Base-by-base conservation (phyloP, 1,284 basidiomycete genomes). In the Cryptococcus deneoformans region DNA sequence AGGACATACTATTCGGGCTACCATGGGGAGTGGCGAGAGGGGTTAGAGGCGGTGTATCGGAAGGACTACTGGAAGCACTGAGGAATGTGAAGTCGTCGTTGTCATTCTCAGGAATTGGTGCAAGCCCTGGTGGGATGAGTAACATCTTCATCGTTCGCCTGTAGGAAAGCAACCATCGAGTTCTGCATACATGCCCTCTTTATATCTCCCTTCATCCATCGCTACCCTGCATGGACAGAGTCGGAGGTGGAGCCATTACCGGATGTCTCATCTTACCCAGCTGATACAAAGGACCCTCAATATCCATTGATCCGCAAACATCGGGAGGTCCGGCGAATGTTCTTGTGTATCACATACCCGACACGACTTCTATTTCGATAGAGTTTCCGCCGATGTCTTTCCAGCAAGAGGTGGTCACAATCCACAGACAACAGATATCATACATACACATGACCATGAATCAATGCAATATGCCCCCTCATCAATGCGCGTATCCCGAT, bases 71-170 rank as follows among this genome's bases (percentile, higher is more conserved):
- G 46, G 29, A 20, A 16, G 46, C 40, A 29, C 29, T 29, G 29
- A 29, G 29, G 29, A 29, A 29, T 4, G 1, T 29, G 29, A 29
- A 29, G 29, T 29, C 5, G 29, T 29, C 29, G 29, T 29, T 29
- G 42, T 37, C 48, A 24, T 57, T 36, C 35, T 57, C 55, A 7
- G 58, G 46, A 6, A 54, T 55, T 8, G 56, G 52, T 14, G 38
- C 51, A 12, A 56, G 50, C 6, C 46, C 34, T 29, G 46, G 46
- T 35, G 46, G 34, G 16, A 34, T 14, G 14, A 47, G 46, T 14
- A 9, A 10, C 9, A 47, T 47, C 29, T 29, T 29, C 34, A 47
- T 35, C 34, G 9, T 42, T 12, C n/a, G 40, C 5, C 11, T 42
- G 40, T n/a, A n/a, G 11, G 11, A 29, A 29, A 29, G 5, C 29